Evolutionary conservation across 2,329 filamentous ascomycete genomes (phyloP).

Genomic region (Niveomyces coronatus): DNA sequence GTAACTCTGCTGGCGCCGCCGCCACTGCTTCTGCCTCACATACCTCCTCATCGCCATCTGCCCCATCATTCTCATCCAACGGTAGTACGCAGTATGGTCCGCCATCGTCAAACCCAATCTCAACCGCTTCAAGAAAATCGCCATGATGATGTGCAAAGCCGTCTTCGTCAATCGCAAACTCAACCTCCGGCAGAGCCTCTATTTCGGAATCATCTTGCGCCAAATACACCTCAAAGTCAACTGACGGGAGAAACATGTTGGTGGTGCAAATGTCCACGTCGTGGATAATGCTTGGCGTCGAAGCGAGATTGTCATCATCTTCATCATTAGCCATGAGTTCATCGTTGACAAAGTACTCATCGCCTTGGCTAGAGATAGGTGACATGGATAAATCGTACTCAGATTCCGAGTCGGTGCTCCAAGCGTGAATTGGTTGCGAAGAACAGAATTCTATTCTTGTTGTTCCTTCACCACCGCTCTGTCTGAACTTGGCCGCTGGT

Average conservation of each 20-base stretch:
- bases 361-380: background rate
- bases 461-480: slow-evolving; percentile 10
- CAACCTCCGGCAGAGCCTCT: slow-evolving; percentile 18
- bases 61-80: background rate
- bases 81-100: slow-evolving; percentile 13
- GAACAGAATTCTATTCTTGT: background rate
- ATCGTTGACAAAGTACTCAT: slow-evolving; percentile 12
- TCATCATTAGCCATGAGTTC: slow-evolving; percentile 4
- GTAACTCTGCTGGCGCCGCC: too few relatives aligned
- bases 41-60: too few relatives aligned
- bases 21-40: too few relatives aligned
- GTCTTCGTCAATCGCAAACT: slow-evolving; percentile 20
- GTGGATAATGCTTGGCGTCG: slow-evolving; percentile 18
- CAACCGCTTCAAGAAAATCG: slow-evolving; percentile 14
- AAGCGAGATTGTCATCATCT: slow-evolving; percentile 12
- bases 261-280: slow-evolving; percentile 17
- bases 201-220: slow-evolving; percentile 18
- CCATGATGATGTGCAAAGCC: slow-evolving; percentile 18
- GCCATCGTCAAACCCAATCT: slow-evolving; percentile 18
- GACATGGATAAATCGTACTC: background rate
- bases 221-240: slow-evolving; percentile 23
- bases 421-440: background rate
- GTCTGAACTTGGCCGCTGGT: background rate
- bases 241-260: background rate
- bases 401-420: slow-evolving; percentile 3